Conservation (phyloP, 2,329 filamentous ascomycete genomes). For the Scedosporium minutisporum region DNA sequence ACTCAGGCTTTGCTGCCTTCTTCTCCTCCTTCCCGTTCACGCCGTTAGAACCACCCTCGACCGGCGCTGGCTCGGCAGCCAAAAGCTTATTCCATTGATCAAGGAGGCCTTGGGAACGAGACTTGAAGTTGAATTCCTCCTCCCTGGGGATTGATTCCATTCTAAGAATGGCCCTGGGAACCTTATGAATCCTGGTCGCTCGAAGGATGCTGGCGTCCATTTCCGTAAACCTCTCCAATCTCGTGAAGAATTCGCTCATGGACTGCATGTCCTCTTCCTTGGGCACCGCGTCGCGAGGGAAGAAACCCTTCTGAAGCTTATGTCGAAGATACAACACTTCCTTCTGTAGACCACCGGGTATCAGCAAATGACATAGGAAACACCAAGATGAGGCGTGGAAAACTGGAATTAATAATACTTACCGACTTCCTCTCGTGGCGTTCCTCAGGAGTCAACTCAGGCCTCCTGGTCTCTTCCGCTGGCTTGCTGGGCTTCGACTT, state of each 20-base stretch:
- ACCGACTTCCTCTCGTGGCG: slow-evolving; percentile 50
- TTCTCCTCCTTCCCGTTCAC: slow-evolving; percentile 38
- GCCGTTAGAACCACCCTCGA: slow-evolving; percentile 29
- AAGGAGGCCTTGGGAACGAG: slow-evolving; percentile 69
- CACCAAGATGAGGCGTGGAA: neutral
- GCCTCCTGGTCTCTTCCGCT: slow-evolving; percentile 42
- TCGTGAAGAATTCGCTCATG: slow-evolving; percentile 68
- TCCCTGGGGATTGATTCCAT: slow-evolving; percentile 77
- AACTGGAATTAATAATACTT: slow-evolving; percentile 16
- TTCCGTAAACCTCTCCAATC: slow-evolving; percentile 70
- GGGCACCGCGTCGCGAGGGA: slow-evolving; percentile 75
- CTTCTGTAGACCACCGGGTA: slow-evolving; percentile 36
- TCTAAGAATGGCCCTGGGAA: slow-evolving; percentile 89
- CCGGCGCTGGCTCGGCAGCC: slow-evolving; percentile 42
- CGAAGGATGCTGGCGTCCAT: slow-evolving; percentile 85
- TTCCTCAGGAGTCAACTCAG: slow-evolving; percentile 48
- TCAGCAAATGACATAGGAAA: slow-evolving; percentile 20
- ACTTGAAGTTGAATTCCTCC: slow-evolving; percentile 81
- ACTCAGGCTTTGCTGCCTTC: slow-evolving; percentile 22
- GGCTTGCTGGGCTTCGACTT: slow-evolving; percentile 46
- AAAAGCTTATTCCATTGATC: slow-evolving; percentile 82
- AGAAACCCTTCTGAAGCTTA: slow-evolving; percentile 86
- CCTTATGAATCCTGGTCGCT: slow-evolving; percentile 95
- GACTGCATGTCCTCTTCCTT: slow-evolving; percentile 73
- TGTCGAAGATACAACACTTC: slow-evolving; percentile 90